Percentiles rank a stretch among this genome's conserved stretches.
These are phyloP conservation scores for Tuber indicum DNA, from an alignment of 495 filamentous ascomycete species.

Conservation along the genomic window DNA sequence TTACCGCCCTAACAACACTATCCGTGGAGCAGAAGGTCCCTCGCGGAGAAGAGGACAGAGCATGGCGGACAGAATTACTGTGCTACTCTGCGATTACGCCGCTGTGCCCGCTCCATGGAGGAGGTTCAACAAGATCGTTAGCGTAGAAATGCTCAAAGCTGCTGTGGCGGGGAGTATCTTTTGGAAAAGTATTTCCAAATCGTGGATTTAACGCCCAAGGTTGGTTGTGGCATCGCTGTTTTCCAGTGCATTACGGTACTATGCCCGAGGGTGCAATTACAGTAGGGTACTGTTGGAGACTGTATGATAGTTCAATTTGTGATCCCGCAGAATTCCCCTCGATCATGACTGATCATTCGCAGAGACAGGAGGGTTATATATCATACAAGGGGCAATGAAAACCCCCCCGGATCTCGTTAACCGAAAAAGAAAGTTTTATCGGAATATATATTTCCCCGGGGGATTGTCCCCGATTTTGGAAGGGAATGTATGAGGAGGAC, in stretches of 20 bases:
- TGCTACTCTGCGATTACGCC: too few species aligned
- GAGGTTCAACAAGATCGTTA: slow-evolving; percentile 62
- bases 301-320: background rate
- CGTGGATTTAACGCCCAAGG: slow-evolving; percentile 56
- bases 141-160: slow-evolving; percentile 71
- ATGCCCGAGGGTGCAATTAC: too few species aligned
- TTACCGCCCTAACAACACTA: too few species aligned
- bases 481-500: too few species aligned
- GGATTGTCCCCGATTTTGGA: too few species aligned
- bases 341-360: background rate
- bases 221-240: slow-evolving; percentile 47
- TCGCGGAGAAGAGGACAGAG: slow-evolving; percentile 48
- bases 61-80: slow-evolving; percentile 46
- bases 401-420: background rate
- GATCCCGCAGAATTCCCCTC: slow-evolving; percentile 24
- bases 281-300: too few species aligned
- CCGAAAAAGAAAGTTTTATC: background rate
- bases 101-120: slow-evolving; percentile 49
- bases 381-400: slow-evolving; percentile 44
- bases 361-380: slow-evolving; percentile 40
- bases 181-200: slow-evolving; percentile 53
- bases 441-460: too few species aligned
- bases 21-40: slow-evolving; percentile 51
- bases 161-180: slow-evolving; percentile 58
- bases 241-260: too few species aligned